Base-by-base conservation (phyloP, 441 rosid genomes). In the Corymbia calophylla region DNA sequence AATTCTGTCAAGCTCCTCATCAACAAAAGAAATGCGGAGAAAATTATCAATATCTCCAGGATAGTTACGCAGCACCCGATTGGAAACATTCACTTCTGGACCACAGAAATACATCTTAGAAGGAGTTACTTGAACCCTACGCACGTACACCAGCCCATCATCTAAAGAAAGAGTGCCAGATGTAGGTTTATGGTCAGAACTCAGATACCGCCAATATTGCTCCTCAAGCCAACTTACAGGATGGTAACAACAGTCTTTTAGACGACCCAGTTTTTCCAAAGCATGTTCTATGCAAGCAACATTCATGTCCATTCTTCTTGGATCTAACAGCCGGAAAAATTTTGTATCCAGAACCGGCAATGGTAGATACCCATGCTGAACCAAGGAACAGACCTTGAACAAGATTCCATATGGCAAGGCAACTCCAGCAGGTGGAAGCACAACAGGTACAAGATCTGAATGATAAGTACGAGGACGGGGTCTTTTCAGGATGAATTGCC, bases 81-180 rank as follows among this genome's bases (percentile, higher is more conserved):
- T 97, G 2, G 98, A 97, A 89, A 96, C 90, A 88, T 94, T 95
- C 62, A 97, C 91, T 93, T 97, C 99, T 5, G 98, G 99, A 58
- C 97, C 98, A 90, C 81, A 91, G 86, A 95, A 95, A 81, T 94
- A 97, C 11, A 95, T 94, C 92, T 93, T 94, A 29, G 90, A 90
- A 35, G 99, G 99, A 17, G 99, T 95, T 56, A 97, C 92, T 88
- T 95, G 99, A 86, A 94, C 94, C 58, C 97, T 93, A 18, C 89
- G 94, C 62, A 93, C 91, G 85, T 96, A 96, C 44, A 96, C 95
- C 92, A 96, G 93, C 29, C 99, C 98, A 70, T 91, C 92, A 77
- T 94, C 97, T 32, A 94, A 90, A 87, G 96, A 89, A 88, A 94
- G 91, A 32, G 80, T 51, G 29, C 95, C 94, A 31, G 95, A 89